Percentiles rank a stretch among this genome's conserved stretches.
These are phyloP conservation scores for Phialocephala subalpina DNA, from an alignment of 2,329 filamentous ascomycete species.

Conservation along the genomic window DNA sequence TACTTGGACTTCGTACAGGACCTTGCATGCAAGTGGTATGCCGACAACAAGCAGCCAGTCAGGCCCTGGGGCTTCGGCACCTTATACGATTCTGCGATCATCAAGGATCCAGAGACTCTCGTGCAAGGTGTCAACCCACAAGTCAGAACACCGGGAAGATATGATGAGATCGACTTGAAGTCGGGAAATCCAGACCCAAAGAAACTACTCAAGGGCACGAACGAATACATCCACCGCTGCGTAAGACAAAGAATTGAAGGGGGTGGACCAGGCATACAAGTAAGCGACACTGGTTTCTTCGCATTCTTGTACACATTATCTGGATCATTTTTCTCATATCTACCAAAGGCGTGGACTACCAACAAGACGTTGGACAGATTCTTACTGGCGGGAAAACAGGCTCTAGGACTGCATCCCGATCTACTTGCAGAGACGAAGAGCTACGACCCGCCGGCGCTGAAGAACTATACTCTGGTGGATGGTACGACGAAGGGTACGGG, in stretches of 20 bases:
- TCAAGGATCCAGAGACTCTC: slow-evolving; percentile 21
- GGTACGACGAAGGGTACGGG: slow-evolving; percentile 18
- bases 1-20: slow-evolving; percentile 42
- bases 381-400: slow-evolving; percentile 24
- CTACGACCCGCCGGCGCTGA: slow-evolving; percentile 27
- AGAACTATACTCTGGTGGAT: slow-evolving; percentile 30
- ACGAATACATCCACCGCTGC: slow-evolving; percentile 45
- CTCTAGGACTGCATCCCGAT: slow-evolving; percentile 19
- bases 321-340: not conserved
- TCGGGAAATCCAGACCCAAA: slow-evolving; percentile 43
- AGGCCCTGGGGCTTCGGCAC: slow-evolving; percentile 44
- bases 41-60: slow-evolving; percentile 20
- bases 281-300: slow-evolving; percentile 33
- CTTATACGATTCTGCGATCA: slow-evolving; percentile 41
- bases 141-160: slow-evolving; percentile 43
- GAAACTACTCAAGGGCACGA: slow-evolving; percentile 44
- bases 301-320: not conserved
- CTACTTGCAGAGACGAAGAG: slow-evolving; percentile 7
- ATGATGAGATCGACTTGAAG: slow-evolving; percentile 44
- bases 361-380: slow-evolving; percentile 15
- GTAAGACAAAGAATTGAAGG: slow-evolving; percentile 39
- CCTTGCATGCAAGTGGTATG: slow-evolving; percentile 32
- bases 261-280: slow-evolving; percentile 38
- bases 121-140: slow-evolving; percentile 27
- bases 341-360: slow-evolving; percentile 41